These are phyloP conservation scores for Solanum lycopersicoides DNA, from an alignment of 257 asterid species.

Conservation along the genomic window DNA sequence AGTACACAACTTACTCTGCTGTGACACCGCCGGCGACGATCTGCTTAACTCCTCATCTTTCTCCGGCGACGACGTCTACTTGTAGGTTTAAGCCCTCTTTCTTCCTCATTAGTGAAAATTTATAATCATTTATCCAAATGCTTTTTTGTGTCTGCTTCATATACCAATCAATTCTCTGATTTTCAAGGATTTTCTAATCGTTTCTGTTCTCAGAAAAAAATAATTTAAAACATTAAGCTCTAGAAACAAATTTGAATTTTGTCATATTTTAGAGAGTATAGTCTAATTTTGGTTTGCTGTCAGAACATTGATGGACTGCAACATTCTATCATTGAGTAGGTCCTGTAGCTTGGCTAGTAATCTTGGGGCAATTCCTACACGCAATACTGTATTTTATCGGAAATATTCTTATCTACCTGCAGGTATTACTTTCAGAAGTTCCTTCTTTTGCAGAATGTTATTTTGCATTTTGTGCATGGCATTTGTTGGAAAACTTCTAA, in stretches of 20 bases:
- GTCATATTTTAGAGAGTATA: background rate
- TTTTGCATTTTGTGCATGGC: background rate
- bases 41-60: background rate
- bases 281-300: background rate
- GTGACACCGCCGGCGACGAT: background rate
- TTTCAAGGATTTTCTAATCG: background rate
- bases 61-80: background rate
- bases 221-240: background rate
- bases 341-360: slow-evolving; percentile 19
- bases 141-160: background rate
- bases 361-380: slow-evolving; percentile 12
- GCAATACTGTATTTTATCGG: slow-evolving; percentile 8
- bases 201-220: background rate
- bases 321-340: slow-evolving; percentile 41
- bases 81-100: background rate
- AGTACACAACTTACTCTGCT: background rate
- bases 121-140: background rate
- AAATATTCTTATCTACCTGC: slow-evolving; percentile 10
- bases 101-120: background rate
- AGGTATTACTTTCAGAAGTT: slow-evolving; percentile 15
- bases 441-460: background rate
- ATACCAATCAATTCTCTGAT: background rate
- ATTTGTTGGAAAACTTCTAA: background rate
- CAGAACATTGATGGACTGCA: slow-evolving; percentile 55
- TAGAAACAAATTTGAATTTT: background rate